Evolutionary conservation across 768 basidiomycete species (phyloP).

Genomic region (Lactifluus subvellereus): DNA sequence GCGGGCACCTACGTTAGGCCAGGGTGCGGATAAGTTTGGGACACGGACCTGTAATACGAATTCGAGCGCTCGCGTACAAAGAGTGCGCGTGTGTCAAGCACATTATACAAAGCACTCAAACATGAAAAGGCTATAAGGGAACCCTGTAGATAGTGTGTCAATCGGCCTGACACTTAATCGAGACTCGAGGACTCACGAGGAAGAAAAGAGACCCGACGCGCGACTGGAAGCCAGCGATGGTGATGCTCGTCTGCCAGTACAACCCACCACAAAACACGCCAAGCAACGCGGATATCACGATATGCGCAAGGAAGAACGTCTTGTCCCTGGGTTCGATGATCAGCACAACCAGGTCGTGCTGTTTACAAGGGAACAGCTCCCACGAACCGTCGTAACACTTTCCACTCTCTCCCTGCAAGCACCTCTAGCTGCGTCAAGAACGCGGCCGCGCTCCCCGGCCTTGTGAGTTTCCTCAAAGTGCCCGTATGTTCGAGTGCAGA

Average conservation of each 20-base stretch:
- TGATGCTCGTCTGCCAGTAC: conserved; percentile 73
- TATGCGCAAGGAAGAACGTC: conserved; percentile 75
- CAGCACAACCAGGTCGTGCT: not conserved
- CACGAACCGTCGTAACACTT: conserved; percentile 59
- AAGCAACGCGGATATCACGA: conserved; percentile 59
- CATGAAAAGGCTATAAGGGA: conserved; percentile 88
- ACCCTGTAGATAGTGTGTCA: conserved; percentile 43
- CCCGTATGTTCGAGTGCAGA: conserved; percentile 2
- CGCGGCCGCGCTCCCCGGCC: conserved; percentile 54
- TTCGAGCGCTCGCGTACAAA: conserved; percentile 88
- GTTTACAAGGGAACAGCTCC: not conserved
- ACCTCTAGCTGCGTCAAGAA: conserved; percentile 88
- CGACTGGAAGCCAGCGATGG: conserved; percentile 91
- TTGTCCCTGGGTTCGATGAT: conserved; percentile 54
- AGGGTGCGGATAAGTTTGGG: not conserved
- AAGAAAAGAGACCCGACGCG: conserved; percentile 95
- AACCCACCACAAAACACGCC: conserved; percentile 89
- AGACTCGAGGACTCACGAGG: conserved; percentile 43
- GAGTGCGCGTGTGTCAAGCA: conserved; percentile 75
- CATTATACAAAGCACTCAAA: conserved; percentile 83
- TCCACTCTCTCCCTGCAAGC: conserved; percentile 81
- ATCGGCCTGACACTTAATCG: not conserved
- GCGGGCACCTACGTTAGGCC: not conserved
- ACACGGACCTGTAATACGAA: conserved; percentile 69
- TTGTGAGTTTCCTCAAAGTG: conserved; percentile 13